Conservation (phyloP, 768 basidiomycete species). For the Coprinopsis sp. region DNA sequence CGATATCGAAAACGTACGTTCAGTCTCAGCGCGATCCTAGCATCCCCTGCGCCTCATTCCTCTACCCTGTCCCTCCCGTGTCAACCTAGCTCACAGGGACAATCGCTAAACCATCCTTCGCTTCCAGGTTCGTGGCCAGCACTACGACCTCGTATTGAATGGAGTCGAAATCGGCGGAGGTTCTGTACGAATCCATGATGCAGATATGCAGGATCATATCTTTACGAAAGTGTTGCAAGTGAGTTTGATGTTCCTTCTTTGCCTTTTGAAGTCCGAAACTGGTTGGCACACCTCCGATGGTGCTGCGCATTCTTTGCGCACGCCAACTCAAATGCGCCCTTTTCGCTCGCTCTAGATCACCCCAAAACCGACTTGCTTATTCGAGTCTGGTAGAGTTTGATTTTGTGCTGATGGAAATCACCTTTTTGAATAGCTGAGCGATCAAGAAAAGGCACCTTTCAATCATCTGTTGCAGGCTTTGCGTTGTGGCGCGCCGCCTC, state of each 20-base stretch:
- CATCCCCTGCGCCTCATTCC: conserved; percentile 7
- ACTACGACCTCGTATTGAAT: conserved; percentile 94
- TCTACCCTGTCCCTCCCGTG: conserved; percentile 5
- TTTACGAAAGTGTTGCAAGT: conserved; percentile 77
- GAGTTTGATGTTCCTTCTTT: conserved; percentile 16
- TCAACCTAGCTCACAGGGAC: background rate
- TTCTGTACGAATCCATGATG: conserved; percentile 89
- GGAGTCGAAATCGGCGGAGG: conserved; percentile 94
- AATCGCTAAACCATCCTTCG: background rate
- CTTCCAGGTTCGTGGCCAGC: conserved; percentile 81
- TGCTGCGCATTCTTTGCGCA: too few species aligned
- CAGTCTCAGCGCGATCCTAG: conserved; percentile 7
- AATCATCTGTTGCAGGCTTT: conserved; percentile 83
- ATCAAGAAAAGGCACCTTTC: conserved; percentile 72
- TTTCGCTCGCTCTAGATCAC: background rate
- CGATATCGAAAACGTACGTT: conserved; percentile 50
- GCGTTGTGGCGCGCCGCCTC: conserved; percentile 87
- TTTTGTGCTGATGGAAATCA: conserved; percentile 5
- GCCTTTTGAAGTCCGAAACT: too few species aligned
- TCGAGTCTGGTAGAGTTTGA: conserved; percentile 5
- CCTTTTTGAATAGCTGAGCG: conserved; percentile 51
- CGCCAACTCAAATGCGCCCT: too few species aligned
- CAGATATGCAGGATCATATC: conserved; percentile 79
- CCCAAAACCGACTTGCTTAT: background rate
- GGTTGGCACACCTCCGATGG: too few species aligned